phyloP scores from a whole-genome alignment of 257 asterid species.

The Petrea volubilis region DNA sequence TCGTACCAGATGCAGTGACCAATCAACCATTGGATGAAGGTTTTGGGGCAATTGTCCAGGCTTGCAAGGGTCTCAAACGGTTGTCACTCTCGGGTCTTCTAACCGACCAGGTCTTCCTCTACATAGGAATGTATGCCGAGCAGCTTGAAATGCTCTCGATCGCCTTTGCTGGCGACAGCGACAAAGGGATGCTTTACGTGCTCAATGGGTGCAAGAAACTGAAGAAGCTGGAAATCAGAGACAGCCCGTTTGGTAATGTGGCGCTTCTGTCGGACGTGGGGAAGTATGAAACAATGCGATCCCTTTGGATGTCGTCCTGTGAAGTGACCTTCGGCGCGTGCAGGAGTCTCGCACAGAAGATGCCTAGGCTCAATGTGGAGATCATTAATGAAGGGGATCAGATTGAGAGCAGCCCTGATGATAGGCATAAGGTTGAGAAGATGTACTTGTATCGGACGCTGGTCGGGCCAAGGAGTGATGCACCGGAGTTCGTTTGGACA shows the following conservation, averaged over 20 bases:
- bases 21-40: constrained; percentile 83
- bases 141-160: constrained; percentile 84
- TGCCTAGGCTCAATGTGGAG: constrained; percentile 79
- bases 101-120: constrained; percentile 70
- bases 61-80: constrained; percentile 82
- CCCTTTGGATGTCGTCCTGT: constrained; percentile 97
- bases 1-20: constrained; percentile 72
- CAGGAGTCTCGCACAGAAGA: constrained; percentile 71
- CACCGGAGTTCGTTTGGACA: constrained; percentile 72
- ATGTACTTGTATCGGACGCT: constrained; percentile 79
- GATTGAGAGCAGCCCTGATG: constrained; percentile 43
- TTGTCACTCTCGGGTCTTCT: constrained; percentile 74
- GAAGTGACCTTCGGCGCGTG: constrained; percentile 82
- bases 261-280: constrained; percentile 83
- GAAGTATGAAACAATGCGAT: constrained; percentile 97
- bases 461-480: constrained; percentile 74
- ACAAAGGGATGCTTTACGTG: constrained; percentile 75
- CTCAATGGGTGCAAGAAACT: constrained; percentile 82
- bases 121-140: constrained; percentile 86
- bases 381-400: constrained; percentile 57
- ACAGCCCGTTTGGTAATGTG: constrained; percentile 75
- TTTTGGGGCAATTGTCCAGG: constrained; percentile 84
- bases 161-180: constrained; percentile 83
- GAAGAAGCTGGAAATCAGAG: constrained; percentile 76
- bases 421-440: constrained; percentile 56